Evolutionary conservation across 192 early-diverging fungal species (phyloP), one percentile per base, ranked within the genome.

Genomic region (Gorgonomyces haynaldii): DNA sequence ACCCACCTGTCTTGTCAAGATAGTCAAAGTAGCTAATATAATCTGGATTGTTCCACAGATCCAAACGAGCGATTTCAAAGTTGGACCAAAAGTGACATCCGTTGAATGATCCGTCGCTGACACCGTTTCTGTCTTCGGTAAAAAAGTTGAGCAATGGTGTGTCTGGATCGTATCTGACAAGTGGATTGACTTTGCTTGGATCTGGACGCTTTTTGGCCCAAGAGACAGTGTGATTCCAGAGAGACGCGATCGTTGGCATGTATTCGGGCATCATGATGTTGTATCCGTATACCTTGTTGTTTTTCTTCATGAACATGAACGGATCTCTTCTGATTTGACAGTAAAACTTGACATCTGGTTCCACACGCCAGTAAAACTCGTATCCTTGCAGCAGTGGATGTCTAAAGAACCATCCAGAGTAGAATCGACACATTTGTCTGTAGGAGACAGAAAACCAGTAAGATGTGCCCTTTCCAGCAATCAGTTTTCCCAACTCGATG

Each of bases 361-460:
- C 50, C 1, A 52, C 2, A n/a, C n/a, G n/a, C n/a, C n/a, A n/a
- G n/a, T n/a, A n/a, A n/a, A n/a, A n/a, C n/a, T n/a, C n/a, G n/a
- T n/a, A n/a, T 48, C 79, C 45, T 40, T 81, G 62, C 3, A 89
- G 58, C n/a, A 36, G 9, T 24, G 76, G 76, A 47, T 89, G 85
- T 13, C 74, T 62, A 52, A 69, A 86, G 45, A 89, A 84, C 50
- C 80, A 89, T 13, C 86, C 86, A 12, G 82, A 85, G 40, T 82
- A 62, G 56, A 44, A 91, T 31, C 87, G 70, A 39, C 87, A 91
- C 87, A 91, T 91, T 47, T 91, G 85, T 26, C 87, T 80, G 62
- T 92, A 92, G 9, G 80, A 77, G 45, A 84, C 66, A 25, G 68
- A 73, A 9, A 66, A 79, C 1, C 82, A 86, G 46, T 88, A 91